Percentiles rank a stretch among this genome's conserved stretches.
phyloP scores from a whole-genome alignment of 768 basidiomycete genomes.

The Boletus reticuloceps region DNA sequence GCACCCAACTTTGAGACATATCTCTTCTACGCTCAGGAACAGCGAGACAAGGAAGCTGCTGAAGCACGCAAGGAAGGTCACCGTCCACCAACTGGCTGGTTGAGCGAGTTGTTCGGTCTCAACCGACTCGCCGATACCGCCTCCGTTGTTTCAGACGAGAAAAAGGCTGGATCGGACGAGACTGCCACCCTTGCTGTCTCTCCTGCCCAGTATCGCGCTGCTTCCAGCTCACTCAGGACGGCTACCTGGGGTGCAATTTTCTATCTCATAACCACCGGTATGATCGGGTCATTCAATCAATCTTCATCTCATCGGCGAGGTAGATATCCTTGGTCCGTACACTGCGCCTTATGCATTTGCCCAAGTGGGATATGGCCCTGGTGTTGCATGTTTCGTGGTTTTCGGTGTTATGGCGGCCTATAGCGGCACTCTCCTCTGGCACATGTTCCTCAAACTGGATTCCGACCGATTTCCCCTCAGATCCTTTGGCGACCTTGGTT shows the following conservation, averaged over 20 bases:
- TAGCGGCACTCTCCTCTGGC: constrained; percentile 55
- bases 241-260: constrained; percentile 52
- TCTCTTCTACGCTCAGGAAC: constrained; percentile 28
- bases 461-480: constrained; percentile 48
- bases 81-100: constrained; percentile 11
- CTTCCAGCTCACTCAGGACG: constrained; percentile 46
- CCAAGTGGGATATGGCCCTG: constrained; percentile 62
- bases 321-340: constrained; percentile 61
- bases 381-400: constrained; percentile 30
- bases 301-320: constrained; percentile 6
- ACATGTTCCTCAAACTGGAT: constrained; percentile 54
- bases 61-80: constrained; percentile 18
- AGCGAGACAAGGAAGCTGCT: constrained; percentile 26
- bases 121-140: constrained; percentile 20
- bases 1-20: constrained; percentile 32
- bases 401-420: constrained; percentile 45
- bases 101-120: constrained; percentile 20
- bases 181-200: constrained; percentile 23
- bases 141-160: constrained; percentile 32
- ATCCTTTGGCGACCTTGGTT: constrained; percentile 53
- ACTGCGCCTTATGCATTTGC: constrained; percentile 57
- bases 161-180: constrained; percentile 15
- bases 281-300: not conserved
- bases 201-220: constrained; percentile 34
- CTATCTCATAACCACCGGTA: constrained; percentile 53